Evolutionary conservation across 2,329 filamentous ascomycete genomes (phyloP), one percentile per base, ranked within the genome.

Genomic region (Aspergillus sp.): DNA sequence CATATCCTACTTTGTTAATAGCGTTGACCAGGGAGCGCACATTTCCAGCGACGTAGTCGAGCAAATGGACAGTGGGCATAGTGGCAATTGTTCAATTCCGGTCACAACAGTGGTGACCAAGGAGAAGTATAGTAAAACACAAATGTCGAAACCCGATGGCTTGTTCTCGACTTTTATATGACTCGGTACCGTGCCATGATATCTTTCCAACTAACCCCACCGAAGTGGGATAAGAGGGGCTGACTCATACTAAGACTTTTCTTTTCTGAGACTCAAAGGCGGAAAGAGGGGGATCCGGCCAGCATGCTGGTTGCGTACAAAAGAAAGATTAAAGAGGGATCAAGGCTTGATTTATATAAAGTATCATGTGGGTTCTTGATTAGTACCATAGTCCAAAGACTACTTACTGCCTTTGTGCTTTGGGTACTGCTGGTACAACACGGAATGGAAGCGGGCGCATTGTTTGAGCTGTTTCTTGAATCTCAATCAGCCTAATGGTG

Each of bases 21-120:
- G 94, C 95, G 83, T 99, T 99, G 75, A 93, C 94, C 71, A 99
- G 86, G 66, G 93, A 97, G 67, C 94, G 90, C 70, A 99, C 89
- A 78, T 99, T 99, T 74, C 95, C 95, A 64, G 95, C 94, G 68
- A 97, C 94, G 77, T 97, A 98, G 81, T 98, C 87, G 57, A 89
- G 82, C 43, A 83, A 72, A 68, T 83, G 80, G 58, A 83, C 81
- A 30, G 76, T 81, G 43, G 81, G 79, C 80, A 82, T 83, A 54
- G 58, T 56, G 50, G 22, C 25, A 30, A 34, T 41, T 30, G 45
- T 19, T 52, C 17, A n/a, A 31, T 28, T 30, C 34, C 54, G 5
- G 38, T 34, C 34, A 17, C 54, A 31, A 22, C 31, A 9, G n/a
- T 8, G 7, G 15, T 22, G 25, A 28, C 23, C 19, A 8, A 30